Evolutionary conservation across 176 grass and related monocot genomes (phyloP), one percentile per base, ranked within the genome.

Genomic region (Oryza glumipatula): DNA sequence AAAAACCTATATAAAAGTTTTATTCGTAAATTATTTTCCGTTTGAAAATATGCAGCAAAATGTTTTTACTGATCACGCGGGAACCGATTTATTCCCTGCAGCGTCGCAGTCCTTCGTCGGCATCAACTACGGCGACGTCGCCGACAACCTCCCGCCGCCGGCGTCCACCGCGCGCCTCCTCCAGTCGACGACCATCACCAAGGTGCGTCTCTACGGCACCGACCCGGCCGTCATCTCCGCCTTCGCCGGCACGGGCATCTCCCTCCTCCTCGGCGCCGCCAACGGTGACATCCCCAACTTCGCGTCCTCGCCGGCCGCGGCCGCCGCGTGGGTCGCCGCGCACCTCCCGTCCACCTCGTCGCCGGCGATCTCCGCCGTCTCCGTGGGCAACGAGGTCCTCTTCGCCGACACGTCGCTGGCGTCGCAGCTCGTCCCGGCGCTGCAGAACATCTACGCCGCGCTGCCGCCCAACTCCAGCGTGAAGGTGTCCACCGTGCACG

Each of bases 371-470:
- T 64, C 72, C 33, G 79, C 89, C 77, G 87, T 95, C 68, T 91
- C 96, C 44, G 70, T 98, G 23, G 96, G 91, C 72, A 98, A 98
- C 76, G 96, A 98, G 77, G 96, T 90, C 65, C 85, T 98, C 85
- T 89, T 84, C 15, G 93, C 77, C 51, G 96, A 92, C 66, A 68
- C 79, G 9, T n/a, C 88, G 17, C 80, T 92, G 1, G 58, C 77
- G 6, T 52, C 88, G 26, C 93, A 98, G 85, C 90, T 97, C 4
- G 85, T 91, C 3, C 90, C 86, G 21, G 90, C 95, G 56, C 92
- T 97, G 81, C 85, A 94, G 87, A 94, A 94, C 48, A 67, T 97
- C 5, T 43, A 90, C 72, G 79, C 74, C 76, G 92, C 92, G 67
- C 86, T 97, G 30, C 84, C 87, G 13, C 51, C 85, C 14, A 88